These are phyloP conservation scores for Phaseolus coccineus DNA, from an alignment of 331 rosid species.

Conservation along the genomic window DNA sequence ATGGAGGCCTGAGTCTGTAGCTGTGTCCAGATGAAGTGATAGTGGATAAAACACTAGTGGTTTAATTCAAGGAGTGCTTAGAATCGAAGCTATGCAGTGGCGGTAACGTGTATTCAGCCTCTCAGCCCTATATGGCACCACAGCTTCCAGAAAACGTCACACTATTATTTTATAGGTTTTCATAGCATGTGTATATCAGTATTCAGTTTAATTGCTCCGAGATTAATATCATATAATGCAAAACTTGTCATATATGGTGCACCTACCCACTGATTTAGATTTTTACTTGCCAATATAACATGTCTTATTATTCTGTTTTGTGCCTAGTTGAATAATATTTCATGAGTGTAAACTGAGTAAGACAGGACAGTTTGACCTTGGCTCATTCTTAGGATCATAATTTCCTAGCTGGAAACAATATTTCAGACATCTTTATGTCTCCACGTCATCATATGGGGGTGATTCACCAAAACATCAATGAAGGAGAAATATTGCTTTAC, in stretches of 20 bases:
- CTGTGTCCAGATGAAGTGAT: slow-evolving; percentile 50
- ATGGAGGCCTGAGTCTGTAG: slow-evolving; percentile 72
- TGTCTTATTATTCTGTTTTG: slow-evolving; percentile 20
- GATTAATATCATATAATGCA: not conserved
- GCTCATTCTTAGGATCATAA: not conserved
- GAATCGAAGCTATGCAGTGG: slow-evolving; percentile 32
- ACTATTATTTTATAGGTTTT: slow-evolving; percentile 19
- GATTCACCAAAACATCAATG: not conserved
- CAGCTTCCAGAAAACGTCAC: slow-evolving; percentile 6
- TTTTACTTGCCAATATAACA: slow-evolving; percentile 32
- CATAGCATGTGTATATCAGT: slow-evolving; percentile 21
- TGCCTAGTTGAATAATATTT: slow-evolving; percentile 11
- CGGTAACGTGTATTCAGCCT: slow-evolving; percentile 4
- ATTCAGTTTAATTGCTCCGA: slow-evolving; percentile 13
- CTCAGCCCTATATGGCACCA: slow-evolving; percentile 19
- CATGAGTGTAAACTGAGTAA: not conserved
- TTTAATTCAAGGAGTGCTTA: slow-evolving; percentile 31
- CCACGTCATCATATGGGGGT: slow-evolving; percentile 1
- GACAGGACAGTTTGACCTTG: not conserved
- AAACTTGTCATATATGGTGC: slow-evolving; percentile 9
- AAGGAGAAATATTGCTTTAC: not conserved
- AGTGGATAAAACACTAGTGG: not conserved
- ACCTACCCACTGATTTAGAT: slow-evolving; percentile 39
- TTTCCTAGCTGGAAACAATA: not conserved
- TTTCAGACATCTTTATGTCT: not conserved